Base-by-base conservation (phyloP, 176 grass and related monocot genomes). In the Hyparrhenia diplandra region DNA sequence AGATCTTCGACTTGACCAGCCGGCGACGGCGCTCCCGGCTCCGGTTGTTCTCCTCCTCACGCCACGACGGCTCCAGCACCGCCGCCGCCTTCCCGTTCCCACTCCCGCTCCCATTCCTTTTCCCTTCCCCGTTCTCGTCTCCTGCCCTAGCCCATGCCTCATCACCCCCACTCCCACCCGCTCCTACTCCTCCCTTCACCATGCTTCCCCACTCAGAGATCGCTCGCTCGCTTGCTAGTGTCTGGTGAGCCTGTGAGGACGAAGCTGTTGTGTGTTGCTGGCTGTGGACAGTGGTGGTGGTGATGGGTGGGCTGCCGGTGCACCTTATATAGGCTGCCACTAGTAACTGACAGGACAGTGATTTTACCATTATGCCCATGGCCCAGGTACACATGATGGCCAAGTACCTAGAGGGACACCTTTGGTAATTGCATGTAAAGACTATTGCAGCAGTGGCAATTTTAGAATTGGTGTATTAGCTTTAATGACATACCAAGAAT, bases 1-100 rank as follows among this genome's bases (percentile, higher is more conserved):
- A 97, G 82, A 97, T 89, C 66, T 85, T 93, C 8, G n/a, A n/a
- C 89, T 79, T 13, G 89, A 42, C 35, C 70, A 76, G 58, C 27
- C 94, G 85, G 25, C 91, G 81, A 29, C 79, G 68, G 11, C 87
- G 77, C 86, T 97, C 86, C 41, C 88, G 45, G 18, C 61, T 20
- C 59, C 90, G 73, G 78, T 94, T 92, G 84, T 98, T 98, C 90
- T 98, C 95, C 75, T 92, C 75, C 84, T 98, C 92, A 59, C 74
- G 79, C 71, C n/a, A n/a, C n/a, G n/a, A n/a, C n/a, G n/a, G n/a
- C n/a, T n/a, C n/a, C n/a, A n/a, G 80, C 71, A 27, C 31, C 77
- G 64, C 0, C 66, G 7, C 30, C 32, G 2, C 0, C 10, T 49
- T 18, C 16, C 14, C 46, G 16, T 13, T 43, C 43, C 67, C 23